Conservation (phyloP, 1,139 yeast species). For the Candida neerlandica region DNA sequence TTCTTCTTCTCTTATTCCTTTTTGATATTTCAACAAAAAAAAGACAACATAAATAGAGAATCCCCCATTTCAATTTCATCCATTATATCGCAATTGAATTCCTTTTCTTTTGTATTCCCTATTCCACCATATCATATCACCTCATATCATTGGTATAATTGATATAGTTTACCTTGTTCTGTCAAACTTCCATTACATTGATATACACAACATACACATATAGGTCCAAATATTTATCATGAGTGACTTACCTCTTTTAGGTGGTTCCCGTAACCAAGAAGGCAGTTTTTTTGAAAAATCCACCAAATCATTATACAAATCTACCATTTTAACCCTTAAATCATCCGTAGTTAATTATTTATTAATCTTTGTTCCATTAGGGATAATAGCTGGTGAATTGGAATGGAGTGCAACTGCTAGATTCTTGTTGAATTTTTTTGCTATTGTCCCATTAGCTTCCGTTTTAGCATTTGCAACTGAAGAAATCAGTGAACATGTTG, state of each 20-base stretch:
- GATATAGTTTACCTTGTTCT: too few species aligned
- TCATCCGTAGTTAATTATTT: conserved; percentile 80
- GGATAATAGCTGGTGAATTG: conserved; percentile 69
- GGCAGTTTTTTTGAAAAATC: background rate
- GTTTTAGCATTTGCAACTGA: conserved; percentile 90
- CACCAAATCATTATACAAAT: conserved; percentile 9
- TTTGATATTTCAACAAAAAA: too few species aligned
- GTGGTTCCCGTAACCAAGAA: conserved; percentile 8
- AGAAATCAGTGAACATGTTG: conserved; percentile 83
- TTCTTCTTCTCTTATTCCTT: background rate
- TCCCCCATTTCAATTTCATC: background rate
- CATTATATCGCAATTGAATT: too few species aligned
- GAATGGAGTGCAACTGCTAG: conserved; percentile 59
- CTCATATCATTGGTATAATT: background rate
- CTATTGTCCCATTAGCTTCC: conserved; percentile 92
- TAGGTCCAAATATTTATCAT: conserved; percentile 5
- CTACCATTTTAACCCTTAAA: conserved; percentile 36
- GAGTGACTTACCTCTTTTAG: conserved; percentile 18
- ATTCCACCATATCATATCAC: background rate
- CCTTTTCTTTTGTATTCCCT: background rate
- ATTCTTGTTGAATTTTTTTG: conserved; percentile 79
- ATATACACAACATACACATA: background rate
- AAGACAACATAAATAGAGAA: background rate
- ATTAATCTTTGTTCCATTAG: conserved; percentile 83
- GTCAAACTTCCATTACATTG: background rate